Conservation (phyloP, 2,329 filamentous ascomycete species). For the Pseudocercospora crystallina region DNA sequence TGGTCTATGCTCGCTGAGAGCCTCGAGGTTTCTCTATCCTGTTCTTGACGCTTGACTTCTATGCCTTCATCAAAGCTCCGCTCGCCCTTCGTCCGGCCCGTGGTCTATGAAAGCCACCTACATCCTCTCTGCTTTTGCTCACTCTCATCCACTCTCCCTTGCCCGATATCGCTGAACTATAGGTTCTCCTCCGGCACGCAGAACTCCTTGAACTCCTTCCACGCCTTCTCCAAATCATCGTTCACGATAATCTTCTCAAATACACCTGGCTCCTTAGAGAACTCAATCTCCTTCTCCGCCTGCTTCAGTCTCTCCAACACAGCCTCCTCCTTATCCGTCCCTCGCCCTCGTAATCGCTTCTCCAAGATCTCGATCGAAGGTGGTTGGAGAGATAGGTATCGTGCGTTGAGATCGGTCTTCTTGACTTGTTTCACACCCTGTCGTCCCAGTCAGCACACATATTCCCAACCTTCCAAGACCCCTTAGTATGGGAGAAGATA, state of each 20-base stretch:
- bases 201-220: conserved; percentile 47
- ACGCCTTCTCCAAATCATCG: conserved; percentile 61
- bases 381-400: conserved; percentile 82
- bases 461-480: not conserved
- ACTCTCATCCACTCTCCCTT: too few species aligned
- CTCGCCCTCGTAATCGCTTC: conserved; percentile 68
- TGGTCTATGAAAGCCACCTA: too few species aligned
- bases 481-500: conserved; percentile 16
- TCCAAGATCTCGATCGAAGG: conserved; percentile 75
- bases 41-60: too few species aligned
- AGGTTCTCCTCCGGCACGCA: conserved; percentile 27
- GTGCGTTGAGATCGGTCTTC: conserved; percentile 68
- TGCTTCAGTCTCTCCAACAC: conserved; percentile 69
- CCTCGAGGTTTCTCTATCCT: too few species aligned
- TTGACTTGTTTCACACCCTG: conserved; percentile 91
- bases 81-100: too few species aligned
- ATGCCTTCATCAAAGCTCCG: too few species aligned
- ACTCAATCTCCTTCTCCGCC: conserved; percentile 73
- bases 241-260: conserved; percentile 67
- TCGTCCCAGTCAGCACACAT: not conserved
- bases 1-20: too few species aligned
- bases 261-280: conserved; percentile 64
- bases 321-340: conserved; percentile 74
- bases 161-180: too few species aligned
- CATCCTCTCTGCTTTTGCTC: too few species aligned